These are phyloP conservation scores for Sporothrix euskadiensis DNA, from an alignment of 2,329 filamentous ascomycete genomes.

Conservation along the genomic window DNA sequence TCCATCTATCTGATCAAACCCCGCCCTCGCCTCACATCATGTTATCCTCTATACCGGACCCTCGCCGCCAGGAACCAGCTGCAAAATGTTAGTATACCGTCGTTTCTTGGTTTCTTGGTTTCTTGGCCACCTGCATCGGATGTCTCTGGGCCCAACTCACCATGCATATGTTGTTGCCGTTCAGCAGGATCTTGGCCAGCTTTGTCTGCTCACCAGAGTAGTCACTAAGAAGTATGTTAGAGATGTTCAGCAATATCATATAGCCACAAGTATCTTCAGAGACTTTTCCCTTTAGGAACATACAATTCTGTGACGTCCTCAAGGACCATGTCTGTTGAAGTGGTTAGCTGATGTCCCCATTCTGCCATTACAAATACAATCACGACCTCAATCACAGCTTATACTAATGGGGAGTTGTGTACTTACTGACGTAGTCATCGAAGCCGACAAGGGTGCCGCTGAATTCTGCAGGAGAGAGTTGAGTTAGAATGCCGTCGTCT, in stretches of 20 bases:
- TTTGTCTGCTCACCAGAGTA: conserved; percentile 86
- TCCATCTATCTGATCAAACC: conserved; percentile 24
- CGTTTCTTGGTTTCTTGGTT: background rate
- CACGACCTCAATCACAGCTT: too few species aligned
- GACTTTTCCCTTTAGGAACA: conserved; percentile 38
- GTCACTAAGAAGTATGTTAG: conserved; percentile 60
- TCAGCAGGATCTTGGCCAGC: conserved; percentile 89
- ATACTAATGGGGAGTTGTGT: too few species aligned
- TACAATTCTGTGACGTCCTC: conserved; percentile 98
- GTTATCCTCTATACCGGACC: conserved; percentile 52
- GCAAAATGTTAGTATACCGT: conserved; percentile 10
- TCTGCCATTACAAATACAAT: too few species aligned
- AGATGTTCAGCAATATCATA: background rate
- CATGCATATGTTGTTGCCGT: conserved; percentile 99
- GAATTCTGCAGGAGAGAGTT: conserved; percentile 66
- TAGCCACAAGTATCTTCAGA: background rate
- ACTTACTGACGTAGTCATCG: conserved; percentile 99
- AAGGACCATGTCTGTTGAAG: conserved; percentile 82
- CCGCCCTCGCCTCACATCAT: background rate
- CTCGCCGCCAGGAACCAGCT: conserved; percentile 78
- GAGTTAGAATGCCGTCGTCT: conserved; percentile 13
- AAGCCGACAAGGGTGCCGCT: conserved; percentile 92
- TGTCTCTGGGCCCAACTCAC: conserved; percentile 51
- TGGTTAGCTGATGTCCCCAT: conserved; percentile 27
- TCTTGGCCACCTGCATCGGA: too few species aligned